phyloP scores from a whole-genome alignment of 129 eudicot genomes.

The Flaveria brownii region DNA sequence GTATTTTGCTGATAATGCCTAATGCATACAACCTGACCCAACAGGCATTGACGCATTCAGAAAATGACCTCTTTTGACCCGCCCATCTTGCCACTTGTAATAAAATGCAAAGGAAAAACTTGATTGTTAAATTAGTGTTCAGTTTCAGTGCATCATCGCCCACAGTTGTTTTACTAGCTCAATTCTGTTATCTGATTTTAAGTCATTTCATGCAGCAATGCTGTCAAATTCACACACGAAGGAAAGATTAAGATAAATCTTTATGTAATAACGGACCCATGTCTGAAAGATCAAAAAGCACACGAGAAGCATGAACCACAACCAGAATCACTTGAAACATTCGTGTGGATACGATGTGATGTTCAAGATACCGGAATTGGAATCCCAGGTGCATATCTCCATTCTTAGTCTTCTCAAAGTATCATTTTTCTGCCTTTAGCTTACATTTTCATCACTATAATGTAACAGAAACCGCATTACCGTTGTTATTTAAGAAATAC shows the following conservation, averaged over 20 bases:
- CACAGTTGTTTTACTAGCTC: background rate
- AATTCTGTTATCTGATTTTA: constrained; percentile 1
- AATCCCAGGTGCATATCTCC: constrained; percentile 69
- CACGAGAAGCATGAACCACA: constrained; percentile 37
- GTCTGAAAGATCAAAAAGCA: constrained; percentile 29
- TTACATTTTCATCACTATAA: constrained; percentile 1
- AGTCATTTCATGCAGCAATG: constrained; percentile 60
- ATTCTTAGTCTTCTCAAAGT: background rate
- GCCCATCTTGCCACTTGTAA: background rate
- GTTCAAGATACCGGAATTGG: constrained; percentile 95
- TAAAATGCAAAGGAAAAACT: too few relatives aligned
- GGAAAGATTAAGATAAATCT: constrained; percentile 90
- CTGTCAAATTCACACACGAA: constrained; percentile 88
- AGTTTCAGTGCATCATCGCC: background rate
- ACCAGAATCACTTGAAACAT: constrained; percentile 44
- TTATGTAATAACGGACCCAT: constrained; percentile 58
- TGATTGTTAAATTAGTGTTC: too few relatives aligned
- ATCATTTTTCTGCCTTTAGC: background rate
- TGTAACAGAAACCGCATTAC: constrained; percentile 63
- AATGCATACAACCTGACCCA: background rate
- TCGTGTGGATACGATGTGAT: constrained; percentile 90
- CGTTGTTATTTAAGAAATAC: constrained; percentile 82
- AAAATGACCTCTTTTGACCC: background rate
- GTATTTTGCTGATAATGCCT: background rate
- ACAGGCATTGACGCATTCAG: background rate